These are phyloP conservation scores for Aspergillus hancockii DNA, from an alignment of 495 filamentous ascomycete species.

Conservation along the genomic window DNA sequence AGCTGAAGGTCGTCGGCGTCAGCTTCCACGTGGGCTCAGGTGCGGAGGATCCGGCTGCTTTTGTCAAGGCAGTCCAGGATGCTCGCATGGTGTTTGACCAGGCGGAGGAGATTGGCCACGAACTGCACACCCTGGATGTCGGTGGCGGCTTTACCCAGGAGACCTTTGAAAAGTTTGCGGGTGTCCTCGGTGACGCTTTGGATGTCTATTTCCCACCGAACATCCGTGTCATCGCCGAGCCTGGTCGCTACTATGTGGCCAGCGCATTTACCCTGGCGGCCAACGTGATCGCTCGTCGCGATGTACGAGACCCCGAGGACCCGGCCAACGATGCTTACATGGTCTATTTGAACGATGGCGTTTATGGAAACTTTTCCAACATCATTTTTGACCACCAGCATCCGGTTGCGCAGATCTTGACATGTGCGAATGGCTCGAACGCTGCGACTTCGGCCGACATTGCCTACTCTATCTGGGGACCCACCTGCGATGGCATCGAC, in stretches of 20 bases:
- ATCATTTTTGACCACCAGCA: slow-evolving; percentile 99
- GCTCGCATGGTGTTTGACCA: slow-evolving; percentile 89
- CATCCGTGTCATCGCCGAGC: slow-evolving; percentile 91
- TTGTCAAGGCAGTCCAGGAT: slow-evolving; percentile 85
- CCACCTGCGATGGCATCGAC: slow-evolving; percentile 97
- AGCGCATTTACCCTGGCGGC: slow-evolving; percentile 91
- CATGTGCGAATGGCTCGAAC: slow-evolving; percentile 57
- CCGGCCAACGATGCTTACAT: slow-evolving; percentile 73
- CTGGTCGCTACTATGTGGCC: slow-evolving; percentile 92
- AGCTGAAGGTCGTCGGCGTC: slow-evolving; percentile 92
- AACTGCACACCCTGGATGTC: slow-evolving; percentile 86
- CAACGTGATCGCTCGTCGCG: slow-evolving; percentile 93
- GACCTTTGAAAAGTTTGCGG: slow-evolving; percentile 87
- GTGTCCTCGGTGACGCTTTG: slow-evolving; percentile 73
- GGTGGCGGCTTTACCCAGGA: slow-evolving; percentile 90
- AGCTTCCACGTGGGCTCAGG: slow-evolving; percentile 98
- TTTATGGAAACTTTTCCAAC: slow-evolving; percentile 97
- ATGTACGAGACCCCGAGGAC: slow-evolving; percentile 63
- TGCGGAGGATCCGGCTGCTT: slow-evolving; percentile 84
- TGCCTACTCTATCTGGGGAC: slow-evolving; percentile 95
- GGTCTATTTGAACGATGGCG: slow-evolving; percentile 94
- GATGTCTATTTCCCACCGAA: slow-evolving; percentile 84
- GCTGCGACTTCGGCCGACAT: slow-evolving; percentile 43
- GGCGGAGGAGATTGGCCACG: slow-evolving; percentile 73
- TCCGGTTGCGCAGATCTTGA: slow-evolving; percentile 78